phyloP scores from a whole-genome alignment of 345 rosid genomes.

The Rhodomyrtus tomentosa region DNA sequence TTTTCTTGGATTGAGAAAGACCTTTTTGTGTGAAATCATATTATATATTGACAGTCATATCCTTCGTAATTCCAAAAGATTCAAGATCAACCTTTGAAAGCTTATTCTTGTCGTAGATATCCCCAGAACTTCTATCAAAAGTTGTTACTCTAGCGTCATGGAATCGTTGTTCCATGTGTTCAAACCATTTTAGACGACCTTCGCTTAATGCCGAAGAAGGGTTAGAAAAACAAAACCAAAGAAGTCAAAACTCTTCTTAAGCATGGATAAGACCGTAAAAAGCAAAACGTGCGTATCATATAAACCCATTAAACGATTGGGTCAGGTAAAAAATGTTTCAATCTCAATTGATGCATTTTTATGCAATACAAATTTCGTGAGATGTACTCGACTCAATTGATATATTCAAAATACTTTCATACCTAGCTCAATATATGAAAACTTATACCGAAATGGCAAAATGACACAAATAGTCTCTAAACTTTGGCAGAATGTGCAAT shows the following conservation, averaged over 20 bases:
- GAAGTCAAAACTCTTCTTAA: neutral
- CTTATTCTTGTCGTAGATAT: neutral
- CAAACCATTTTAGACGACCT: neutral
- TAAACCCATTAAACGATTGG: too few species aligned
- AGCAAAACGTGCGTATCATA: too few species aligned
- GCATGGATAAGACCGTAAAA: neutral
- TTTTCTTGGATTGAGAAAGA: neutral
- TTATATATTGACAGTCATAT: neutral
- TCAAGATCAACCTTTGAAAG: neutral
- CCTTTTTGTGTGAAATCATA: neutral
- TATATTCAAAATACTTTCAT: too few species aligned
- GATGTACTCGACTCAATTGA: too few species aligned
- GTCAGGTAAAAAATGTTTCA: too few species aligned
- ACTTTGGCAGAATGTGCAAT: too few species aligned
- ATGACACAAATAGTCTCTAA: too few species aligned
- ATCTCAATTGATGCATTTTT: too few species aligned
- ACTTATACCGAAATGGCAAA: too few species aligned
- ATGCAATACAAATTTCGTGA: too few species aligned
- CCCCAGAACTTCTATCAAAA: neutral
- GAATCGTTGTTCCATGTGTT: neutral
- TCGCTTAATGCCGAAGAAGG: neutral
- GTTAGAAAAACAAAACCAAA: neutral
- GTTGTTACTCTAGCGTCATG: neutral
- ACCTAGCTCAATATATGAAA: too few species aligned
- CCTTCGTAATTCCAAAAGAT: neutral